Base-by-base conservation (phyloP, 2,329 filamentous ascomycete genomes). In the Cladosporium sp. region DNA sequence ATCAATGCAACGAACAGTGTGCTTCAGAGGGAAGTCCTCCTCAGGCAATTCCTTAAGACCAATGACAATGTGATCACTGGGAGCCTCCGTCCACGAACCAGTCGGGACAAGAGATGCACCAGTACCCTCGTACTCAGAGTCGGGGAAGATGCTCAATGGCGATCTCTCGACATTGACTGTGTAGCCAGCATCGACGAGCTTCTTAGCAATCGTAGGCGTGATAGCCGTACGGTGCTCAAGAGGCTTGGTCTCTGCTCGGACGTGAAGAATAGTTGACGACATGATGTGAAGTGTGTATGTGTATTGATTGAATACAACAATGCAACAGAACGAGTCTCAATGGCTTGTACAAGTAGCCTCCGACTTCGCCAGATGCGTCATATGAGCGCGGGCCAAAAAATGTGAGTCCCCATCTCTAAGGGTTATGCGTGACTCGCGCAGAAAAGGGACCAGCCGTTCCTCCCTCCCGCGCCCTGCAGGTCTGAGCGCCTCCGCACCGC, bases 1-100 rank as follows among this genome's bases (percentile, higher is more conserved):
- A 34, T 42, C 38, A 19, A 59, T 42, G 20, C 17, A 47, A 59
- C 63, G 49, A 61, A 68, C 66, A 20, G 84, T 84, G 71, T 93
- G 88, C 77, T 88, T 84, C 55, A 92, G 82, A 42, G 88, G 86
- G 59, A 74, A 85, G 61, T 84, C 82, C 69, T 90, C 86, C 58
- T 74, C 72, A 3, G 72, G 72, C 45, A 74, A 61, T 60, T 75
- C 82, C 80, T 74, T 74, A 58, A 74, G 63, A 11, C 72, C 72
- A 60, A 73, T 62, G 43, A 74, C 66, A 60, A 74, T 70, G 60
- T 72, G 69, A 39, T 74, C 72, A 50, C 64, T 81, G 2, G 75
- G 74, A 15, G 70, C 73, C 52, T 75, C 66, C 6, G 67, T 67
- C 75, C 75, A 76, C 20, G 70, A 74, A 9, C 73, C 74, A 49